Evolutionary conservation across 176 grass and related monocot species (phyloP).

Genomic region (Musa acuminata): DNA sequence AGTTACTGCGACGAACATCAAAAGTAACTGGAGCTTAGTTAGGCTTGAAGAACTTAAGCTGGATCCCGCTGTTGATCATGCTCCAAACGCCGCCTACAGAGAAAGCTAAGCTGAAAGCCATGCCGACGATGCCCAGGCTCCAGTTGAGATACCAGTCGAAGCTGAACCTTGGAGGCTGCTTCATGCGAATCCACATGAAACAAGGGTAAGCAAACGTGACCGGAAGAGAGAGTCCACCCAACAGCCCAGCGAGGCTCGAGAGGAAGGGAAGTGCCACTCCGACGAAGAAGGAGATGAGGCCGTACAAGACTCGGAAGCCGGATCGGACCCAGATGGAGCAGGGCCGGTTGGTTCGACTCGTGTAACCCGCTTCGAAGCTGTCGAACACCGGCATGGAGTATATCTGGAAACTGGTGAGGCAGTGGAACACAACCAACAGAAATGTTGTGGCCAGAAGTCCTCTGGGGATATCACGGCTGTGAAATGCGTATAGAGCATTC

Average conservation of each 20-base stretch:
- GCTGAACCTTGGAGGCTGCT: conserved; percentile 73
- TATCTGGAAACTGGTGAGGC: conserved; percentile 97
- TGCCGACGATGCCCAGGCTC: conserved; percentile 57
- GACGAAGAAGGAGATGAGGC: conserved; percentile 83
- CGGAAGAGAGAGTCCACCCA: conserved; percentile 69
- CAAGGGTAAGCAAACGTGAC: conserved; percentile 94
- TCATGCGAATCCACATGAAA: conserved; percentile 96
- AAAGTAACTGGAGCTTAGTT: conserved; percentile 24
- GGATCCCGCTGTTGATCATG: conserved; percentile 74
- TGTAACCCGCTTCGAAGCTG: conserved; percentile 87
- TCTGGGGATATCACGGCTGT: conserved; percentile 60
- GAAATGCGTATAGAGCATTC: conserved; percentile 67
- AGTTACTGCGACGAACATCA: too few relatives aligned
- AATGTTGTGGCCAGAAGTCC: conserved; percentile 61
- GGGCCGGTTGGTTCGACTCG: conserved; percentile 75
- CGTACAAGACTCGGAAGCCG: conserved; percentile 77
- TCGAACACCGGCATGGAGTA: conserved; percentile 98
- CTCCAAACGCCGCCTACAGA: conserved; percentile 81
- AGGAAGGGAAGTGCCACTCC: conserved; percentile 78
- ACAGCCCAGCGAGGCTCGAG: conserved; percentile 70
- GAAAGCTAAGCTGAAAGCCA: conserved; percentile 70
- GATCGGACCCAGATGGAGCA: conserved; percentile 81
- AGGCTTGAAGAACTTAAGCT: conserved; percentile 92
- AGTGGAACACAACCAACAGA: conserved; percentile 87
- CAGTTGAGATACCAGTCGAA: conserved; percentile 93